phyloP scores from a whole-genome alignment of 2,329 filamentous ascomycete genomes.

The Teratosphaeria pseudoeucalypti region DNA sequence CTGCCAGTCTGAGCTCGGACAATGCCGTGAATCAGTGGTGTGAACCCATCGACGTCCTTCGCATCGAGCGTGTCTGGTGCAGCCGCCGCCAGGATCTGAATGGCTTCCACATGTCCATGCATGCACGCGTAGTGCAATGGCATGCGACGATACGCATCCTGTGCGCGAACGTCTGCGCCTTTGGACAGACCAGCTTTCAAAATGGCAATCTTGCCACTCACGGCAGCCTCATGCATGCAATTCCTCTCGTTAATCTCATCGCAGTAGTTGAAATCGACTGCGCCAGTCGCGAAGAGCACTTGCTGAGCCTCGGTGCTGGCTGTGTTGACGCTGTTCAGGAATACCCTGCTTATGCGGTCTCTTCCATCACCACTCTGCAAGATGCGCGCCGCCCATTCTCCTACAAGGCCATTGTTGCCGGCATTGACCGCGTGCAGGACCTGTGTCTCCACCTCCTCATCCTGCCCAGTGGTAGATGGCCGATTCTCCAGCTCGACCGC shows the following conservation, averaged over 20 bases:
- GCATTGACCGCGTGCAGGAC: constrained; percentile 77
- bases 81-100: constrained; percentile 19
- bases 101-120: constrained; percentile 65
- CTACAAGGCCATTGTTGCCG: constrained; percentile 66
- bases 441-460: constrained; percentile 83
- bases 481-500: constrained; percentile 23
- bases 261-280: constrained; percentile 84
- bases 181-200: constrained; percentile 64
- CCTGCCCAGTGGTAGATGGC: constrained; percentile 48
- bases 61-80: constrained; percentile 69
- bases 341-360: constrained; percentile 79
- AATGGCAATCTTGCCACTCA: constrained; percentile 76
- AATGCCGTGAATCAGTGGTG: constrained; percentile 87
- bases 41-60: constrained; percentile 96
- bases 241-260: constrained; percentile 98
- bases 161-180: constrained; percentile 65
- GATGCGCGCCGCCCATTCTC: constrained; percentile 71
- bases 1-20: constrained; percentile 76
- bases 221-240: constrained; percentile 91
- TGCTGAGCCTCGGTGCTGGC: constrained; percentile 67
- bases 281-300: constrained; percentile 64
- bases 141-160: constrained; percentile 88
- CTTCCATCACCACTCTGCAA: constrained; percentile 48
- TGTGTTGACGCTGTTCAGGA: constrained; percentile 80
- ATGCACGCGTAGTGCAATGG: constrained; percentile 94